Base-by-base conservation (phyloP, 2,329 filamentous ascomycete genomes). In the Aureobasidium sp. region DNA sequence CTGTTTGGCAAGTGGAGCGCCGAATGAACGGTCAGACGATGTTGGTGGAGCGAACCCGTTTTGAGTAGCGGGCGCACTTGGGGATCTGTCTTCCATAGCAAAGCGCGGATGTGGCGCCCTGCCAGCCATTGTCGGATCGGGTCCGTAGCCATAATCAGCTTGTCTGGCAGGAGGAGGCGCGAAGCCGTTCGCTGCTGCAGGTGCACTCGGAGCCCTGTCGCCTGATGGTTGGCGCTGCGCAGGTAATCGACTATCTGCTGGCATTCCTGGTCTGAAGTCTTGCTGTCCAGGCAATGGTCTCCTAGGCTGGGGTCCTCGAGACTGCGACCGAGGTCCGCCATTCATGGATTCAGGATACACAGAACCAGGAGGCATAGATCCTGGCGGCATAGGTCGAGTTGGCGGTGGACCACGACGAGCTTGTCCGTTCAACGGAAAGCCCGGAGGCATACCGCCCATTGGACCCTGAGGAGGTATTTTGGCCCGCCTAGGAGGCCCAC, bases 1-100 rank as follows among this genome's bases (percentile, higher is more conserved):
- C 34, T 66, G 69, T 63, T 70, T 68, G 17, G 64, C 66, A 37
- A 71, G 63, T 24, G 72, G 69, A 12, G 65, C 65, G 4, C 66
- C 71, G 26, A 62, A 48, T 17, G 51, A 15, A 39, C 32, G 51
- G 29, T 57, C 50, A 36, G 46, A 44, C 20, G 47, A 47, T 17
- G 68, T 66, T 26, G 57, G 57, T 8, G 55, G 32, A 37, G 55
- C 55, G 39, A 59, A 48, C 24, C 55, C 55, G 20, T 37, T 48
- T 4, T 37, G 43, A 4, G 20, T 46, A 13, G 43, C 43, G 5
- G 55, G 55, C 3, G 46, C 46, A 51, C 57, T 60, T 6, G 46
- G 57, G 12, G 57, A 50, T 12, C 57, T 41, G 5, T 60, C 44
- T 5, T 60, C 36, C 26, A 36, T 29, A 12, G 55, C 20, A 39